Base-by-base conservation (phyloP, 345 rosid genomes). In the Populus pruinosa region DNA sequence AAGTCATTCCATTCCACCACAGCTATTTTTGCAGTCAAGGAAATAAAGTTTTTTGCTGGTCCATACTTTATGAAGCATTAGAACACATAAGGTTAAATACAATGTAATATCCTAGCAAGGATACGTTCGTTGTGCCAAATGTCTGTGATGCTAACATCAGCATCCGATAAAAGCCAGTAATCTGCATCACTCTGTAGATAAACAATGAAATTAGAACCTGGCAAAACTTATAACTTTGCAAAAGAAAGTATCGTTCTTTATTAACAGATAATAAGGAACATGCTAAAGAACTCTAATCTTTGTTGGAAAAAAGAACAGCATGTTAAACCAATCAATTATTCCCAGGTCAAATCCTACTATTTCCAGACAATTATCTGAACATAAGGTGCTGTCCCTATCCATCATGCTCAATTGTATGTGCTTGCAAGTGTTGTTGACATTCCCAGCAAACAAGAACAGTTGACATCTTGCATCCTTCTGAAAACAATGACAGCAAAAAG, bases 131-230 rank as follows among this genome's bases (percentile, higher is more conserved):
- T 80, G 49, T 78, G 86, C 98, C 99, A 96, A 81, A 91, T 85
- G 86, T 93, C 95, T 25, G 97, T 93, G 76, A 92, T 88, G 90
- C 98, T 93, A 79, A 93, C 89, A 23, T 85, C 94, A 18, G 93
- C 88, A 76, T 96, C 99, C 82, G 99, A 93, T 83, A 88, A 87
- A 47, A 93, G 94, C 98, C 97, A 92, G 89, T 93, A 96, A 85
- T 96, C 99, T 70, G 90, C 93, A 71, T 88, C 94, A 80, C 86
- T 86, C 97, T 93, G 90, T 83, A 83, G 68, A 77, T 16, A 69
- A 55, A 61, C 31, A 83, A 66, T 20, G 8, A 23, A 65, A 50
- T 59, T 20, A 56, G 69, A 23, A 70, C 25, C 62, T 55, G 29
- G 21, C 9, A 8, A 23, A 75, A 68, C 55, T 49, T 25, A 49